A percentile compares a stretch with the other conserved stretches of the same genome.
phyloP scores from a whole-genome alignment of 2,329 filamentous ascomycete species.

The Pestalotiopsis sp. region DNA sequence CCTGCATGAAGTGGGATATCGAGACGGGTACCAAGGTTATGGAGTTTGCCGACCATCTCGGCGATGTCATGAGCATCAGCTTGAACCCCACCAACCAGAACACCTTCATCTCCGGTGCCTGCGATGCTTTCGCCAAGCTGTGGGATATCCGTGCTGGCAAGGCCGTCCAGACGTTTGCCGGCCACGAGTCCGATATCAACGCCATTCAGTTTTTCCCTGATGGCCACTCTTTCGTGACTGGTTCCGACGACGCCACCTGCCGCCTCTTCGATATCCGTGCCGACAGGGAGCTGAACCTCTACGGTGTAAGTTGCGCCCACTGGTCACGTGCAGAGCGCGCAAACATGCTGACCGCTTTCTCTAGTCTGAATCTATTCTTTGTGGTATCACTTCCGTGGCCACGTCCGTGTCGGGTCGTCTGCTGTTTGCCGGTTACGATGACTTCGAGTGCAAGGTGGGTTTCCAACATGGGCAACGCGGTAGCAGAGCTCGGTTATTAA shows the following conservation, averaged over 20 bases:
- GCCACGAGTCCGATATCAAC: constrained; percentile 98
- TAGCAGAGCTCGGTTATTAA: background rate
- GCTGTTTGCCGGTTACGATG: constrained; percentile 96
- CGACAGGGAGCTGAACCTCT: constrained; percentile 76
- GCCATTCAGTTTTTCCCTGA: constrained; percentile 99
- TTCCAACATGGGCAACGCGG: background rate
- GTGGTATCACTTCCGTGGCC: constrained; percentile 96
- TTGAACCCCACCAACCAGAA: constrained; percentile 99
- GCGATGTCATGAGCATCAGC: constrained; percentile 99
- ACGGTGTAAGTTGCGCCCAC: constrained; percentile 55
- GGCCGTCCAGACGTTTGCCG: constrained; percentile 97
- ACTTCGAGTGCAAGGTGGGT: constrained; percentile 98
- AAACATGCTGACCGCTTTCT: constrained; percentile 25
- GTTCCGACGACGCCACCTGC: constrained; percentile 96
- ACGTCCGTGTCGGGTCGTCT: constrained; percentile 96
- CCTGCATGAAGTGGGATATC: constrained; percentile 99
- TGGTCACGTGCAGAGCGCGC: background rate
- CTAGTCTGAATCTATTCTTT: constrained; percentile 95
- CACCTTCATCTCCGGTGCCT: constrained; percentile 98
- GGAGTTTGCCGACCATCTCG: constrained; percentile 96
- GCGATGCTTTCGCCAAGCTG: constrained; percentile 96
- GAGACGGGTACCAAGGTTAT: constrained; percentile 96
- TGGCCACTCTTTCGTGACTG: constrained; percentile 96
- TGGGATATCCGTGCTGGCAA: constrained; percentile 99
- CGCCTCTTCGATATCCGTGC: constrained; percentile 97